Evolutionary conservation across 1,284 basidiomycete genomes (phyloP), one percentile per base, ranked within the genome.

Genomic region (Heterobasidion occidentale): DNA sequence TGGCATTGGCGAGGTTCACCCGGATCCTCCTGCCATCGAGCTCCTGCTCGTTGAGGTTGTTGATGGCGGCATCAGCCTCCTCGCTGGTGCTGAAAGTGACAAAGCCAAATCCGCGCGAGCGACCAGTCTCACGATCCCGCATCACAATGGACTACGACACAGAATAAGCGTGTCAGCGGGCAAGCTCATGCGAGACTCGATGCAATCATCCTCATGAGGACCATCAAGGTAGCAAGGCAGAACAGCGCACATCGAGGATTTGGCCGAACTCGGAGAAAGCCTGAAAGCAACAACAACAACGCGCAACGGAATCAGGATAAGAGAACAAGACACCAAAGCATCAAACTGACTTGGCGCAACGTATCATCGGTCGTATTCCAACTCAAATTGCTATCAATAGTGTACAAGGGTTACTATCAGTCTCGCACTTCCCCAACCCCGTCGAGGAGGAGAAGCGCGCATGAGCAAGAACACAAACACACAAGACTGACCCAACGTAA

Each of bases 81-180:
- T 69, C 60, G 8, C 65, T 35, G 44, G 67, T 70, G 66, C 75
- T 74, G 74, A 80, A 94, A 61, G 92, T 94, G 65, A 98, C 94
- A 74, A 97, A 97, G 61, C 94, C 94, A 72, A 98, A 98, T 70
- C 94, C 92, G 68, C 94, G 92, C 64, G 94, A 96, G 69, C 94
- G 92, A 64, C 92, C 91, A 62, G 94, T 96, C 71, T 96, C 94
- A 69, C 94, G 92, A 78, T 97, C 94, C 78, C 93, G 91, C 94
- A 96, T 96, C 76, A 97, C 94, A 73, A 94, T 92, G 66, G 88
- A 90, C 91, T 94, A 45, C 34, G 17, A 15, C 9, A 53, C 27
- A n/a, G 5, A 36, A 46, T 5, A 51, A 53, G 45, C 46, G 19
- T 48, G 11, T 36, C 44, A 20, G 20, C 52, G 36, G 9, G 12